phyloP scores from a whole-genome alignment of 75 land plant genomes.

The Selaginella moellendorffii region DNA sequence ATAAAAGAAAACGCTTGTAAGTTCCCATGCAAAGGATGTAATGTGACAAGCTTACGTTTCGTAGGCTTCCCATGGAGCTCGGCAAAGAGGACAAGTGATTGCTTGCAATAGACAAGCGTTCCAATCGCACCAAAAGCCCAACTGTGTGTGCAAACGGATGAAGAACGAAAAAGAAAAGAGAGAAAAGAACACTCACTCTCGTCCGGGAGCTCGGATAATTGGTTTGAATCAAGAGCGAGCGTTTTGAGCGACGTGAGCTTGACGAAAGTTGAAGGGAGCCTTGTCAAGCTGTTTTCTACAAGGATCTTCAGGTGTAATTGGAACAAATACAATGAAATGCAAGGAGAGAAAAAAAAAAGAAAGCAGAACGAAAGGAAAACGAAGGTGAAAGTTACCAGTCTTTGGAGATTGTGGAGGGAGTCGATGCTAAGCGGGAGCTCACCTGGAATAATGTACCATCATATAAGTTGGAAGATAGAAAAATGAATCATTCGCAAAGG shows the following conservation, averaged over 20 bases:
- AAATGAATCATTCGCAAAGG: too few relatives aligned
- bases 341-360: too few relatives aligned
- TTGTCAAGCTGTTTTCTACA: slow-evolving; percentile 48
- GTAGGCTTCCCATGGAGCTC: slow-evolving; percentile 72
- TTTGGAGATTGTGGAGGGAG: slow-evolving; percentile 60
- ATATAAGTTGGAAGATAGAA: too few relatives aligned
- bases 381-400: slow-evolving; percentile 64
- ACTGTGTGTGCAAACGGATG: slow-evolving; percentile 22
- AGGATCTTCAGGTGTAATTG: too few relatives aligned
- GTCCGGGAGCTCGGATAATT: slow-evolving; percentile 61
- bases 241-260: slow-evolving; percentile 63
- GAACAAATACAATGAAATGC: too few relatives aligned
- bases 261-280: slow-evolving; percentile 64
- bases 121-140: slow-evolving; percentile 77
- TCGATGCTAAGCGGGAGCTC: slow-evolving; percentile 60
- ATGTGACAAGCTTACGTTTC: slow-evolving; percentile 43
- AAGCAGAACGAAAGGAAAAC: too few relatives aligned
- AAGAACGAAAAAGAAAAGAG: background rate
- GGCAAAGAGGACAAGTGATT: slow-evolving; percentile 53
- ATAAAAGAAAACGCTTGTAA: background rate
- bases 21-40: background rate
- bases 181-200: slow-evolving; percentile 41
- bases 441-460: slow-evolving; percentile 45
- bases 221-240: slow-evolving; percentile 66
- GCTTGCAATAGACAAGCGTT: slow-evolving; percentile 52